Evolutionary conservation across 2,329 filamentous ascomycete species (phyloP), one percentile per base, ranked within the genome.

Genomic region (Colletotrichum sp.): DNA sequence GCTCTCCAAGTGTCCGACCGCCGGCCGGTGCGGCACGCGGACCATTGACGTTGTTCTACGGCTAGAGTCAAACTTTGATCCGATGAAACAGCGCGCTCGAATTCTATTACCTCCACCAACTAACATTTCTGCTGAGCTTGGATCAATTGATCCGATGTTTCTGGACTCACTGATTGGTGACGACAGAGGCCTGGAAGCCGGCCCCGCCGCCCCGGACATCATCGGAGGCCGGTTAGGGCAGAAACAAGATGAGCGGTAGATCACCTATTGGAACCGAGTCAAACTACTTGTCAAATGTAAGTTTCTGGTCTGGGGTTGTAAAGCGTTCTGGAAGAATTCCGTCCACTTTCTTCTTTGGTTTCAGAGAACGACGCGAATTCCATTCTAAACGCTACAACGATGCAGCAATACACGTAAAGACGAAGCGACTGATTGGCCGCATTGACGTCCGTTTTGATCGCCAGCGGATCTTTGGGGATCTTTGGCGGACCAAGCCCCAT

Each of bases 51-150:
- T 39, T 24, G 60, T 36, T 65, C 21, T 44, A 32, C 71, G 67
- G 59, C 16, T n/a, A 21, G 34, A 44, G n/a, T 16, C 57, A 66
- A 75, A 71, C 67, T 75, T 66, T 75, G 72, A 75, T 71, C 60
- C 49, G 28, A 62, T 62, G 68, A 66, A 75, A 71, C 60, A 36
- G 16, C 8, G 21, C 49, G 6, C 32, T 34, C 15, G 6, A 52
- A 44, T 26, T 15, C 15, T 34, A 39, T 66, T 55, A 28, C 36
- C 59, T 36, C 36, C 21, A n/a, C 39, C 34, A 21, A 12, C 21
- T 57, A 8, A 2, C 18, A 5, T 21, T 24, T 16, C 36, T 16
- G 16, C 7, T 8, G 12, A 62, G 68, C 68, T 75, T 66, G n/a
- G 60, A 7, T 49, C n/a, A 57, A 28, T 60, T 62, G 44, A 49